Evolutionary conservation across 352 stramenopile genomes (phyloP), one percentile per base, ranked within the genome.

Genomic region (Peronospora tabacina): DNA sequence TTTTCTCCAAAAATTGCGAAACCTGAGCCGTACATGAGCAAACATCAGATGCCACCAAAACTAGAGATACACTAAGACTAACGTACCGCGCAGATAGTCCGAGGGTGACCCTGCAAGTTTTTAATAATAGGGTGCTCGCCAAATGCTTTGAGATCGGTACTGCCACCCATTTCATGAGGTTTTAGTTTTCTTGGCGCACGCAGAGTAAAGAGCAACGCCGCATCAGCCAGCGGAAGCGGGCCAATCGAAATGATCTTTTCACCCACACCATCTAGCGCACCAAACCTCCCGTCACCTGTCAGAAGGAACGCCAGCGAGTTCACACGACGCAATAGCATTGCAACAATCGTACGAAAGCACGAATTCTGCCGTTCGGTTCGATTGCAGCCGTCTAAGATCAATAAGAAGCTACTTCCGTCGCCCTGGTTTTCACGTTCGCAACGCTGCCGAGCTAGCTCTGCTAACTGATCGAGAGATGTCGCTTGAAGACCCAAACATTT

Each of bases 311-410:
- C 64, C 9, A 91, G 47, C 0, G 68, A 70, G 32, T 68, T 84
- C 8, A 89, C 81, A 11, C 78, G 75, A 15, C 81, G 76, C 45
- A 91, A 46, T 13, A 90, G 49, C 43, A 75, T 60, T 2, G 52
- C 55, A 24, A 85, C 59, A 3, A 84, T 54, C 0, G 58, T 51
- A 5, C 72, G 70, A 34, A 90, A 86, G 7, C 52, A 44, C 1
- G 54, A 30, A 43, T 75, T 66, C 3, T 75, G 72, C 28, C 68
- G 66, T 9, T 73, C 73, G 0, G 49, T 40, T 17, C 70, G 61
- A 40, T 88, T 85, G 49, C 76, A 94, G 5, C 82, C 82, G 33
- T 94, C 82, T 9, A 94, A 42, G 16, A 94, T 72, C 16, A 94
- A 63, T 26, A 91, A 41, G 29, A 81, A 87, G 13, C 51, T 73